phyloP scores from a whole-genome alignment of 768 basidiomycete species.

The Lentinula edodes region DNA sequence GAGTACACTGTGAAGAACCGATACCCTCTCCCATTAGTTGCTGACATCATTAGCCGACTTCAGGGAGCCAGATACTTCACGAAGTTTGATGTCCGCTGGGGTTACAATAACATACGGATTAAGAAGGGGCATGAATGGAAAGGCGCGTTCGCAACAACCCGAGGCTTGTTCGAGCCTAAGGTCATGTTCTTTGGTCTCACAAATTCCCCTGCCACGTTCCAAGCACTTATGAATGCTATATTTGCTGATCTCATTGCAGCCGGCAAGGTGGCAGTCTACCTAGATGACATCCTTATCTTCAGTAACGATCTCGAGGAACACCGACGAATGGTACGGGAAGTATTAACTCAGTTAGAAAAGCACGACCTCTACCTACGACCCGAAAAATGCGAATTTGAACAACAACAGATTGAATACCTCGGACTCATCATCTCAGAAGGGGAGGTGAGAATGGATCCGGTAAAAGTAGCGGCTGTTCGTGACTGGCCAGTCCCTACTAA shows the following conservation, averaged over 20 bases:
- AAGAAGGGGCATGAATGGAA: slow-evolving; percentile 38
- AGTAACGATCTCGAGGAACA: slow-evolving; percentile 7
- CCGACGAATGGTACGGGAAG: slow-evolving; percentile 7
- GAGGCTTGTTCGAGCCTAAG: slow-evolving; percentile 31
- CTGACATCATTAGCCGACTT: slow-evolving; percentile 23
- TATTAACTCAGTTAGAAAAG: slow-evolving; percentile 13
- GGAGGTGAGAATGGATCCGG: not conserved
- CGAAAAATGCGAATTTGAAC: slow-evolving; percentile 14
- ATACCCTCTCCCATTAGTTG: slow-evolving; percentile 29
- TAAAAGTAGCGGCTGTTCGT: not conserved
- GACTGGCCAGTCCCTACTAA: slow-evolving; percentile 21
- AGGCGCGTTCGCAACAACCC: slow-evolving; percentile 31
- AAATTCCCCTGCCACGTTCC: slow-evolving; percentile 23
- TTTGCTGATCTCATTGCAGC: slow-evolving; percentile 19
- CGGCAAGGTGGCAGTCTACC: slow-evolving; percentile 23
- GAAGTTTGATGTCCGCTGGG: slow-evolving; percentile 33
- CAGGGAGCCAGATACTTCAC: slow-evolving; percentile 21
- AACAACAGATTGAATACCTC: too few species aligned
- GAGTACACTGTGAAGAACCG: slow-evolving; percentile 24
- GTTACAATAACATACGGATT: slow-evolving; percentile 36
- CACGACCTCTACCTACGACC: slow-evolving; percentile 17
- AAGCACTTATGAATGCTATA: slow-evolving; percentile 11
- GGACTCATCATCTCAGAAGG: too few species aligned
- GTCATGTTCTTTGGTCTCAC: slow-evolving; percentile 38
- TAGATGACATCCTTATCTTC: slow-evolving; percentile 27